Conservation (phyloP, 2,329 filamentous ascomycete genomes). For the Colletotrichum phormii region DNA sequence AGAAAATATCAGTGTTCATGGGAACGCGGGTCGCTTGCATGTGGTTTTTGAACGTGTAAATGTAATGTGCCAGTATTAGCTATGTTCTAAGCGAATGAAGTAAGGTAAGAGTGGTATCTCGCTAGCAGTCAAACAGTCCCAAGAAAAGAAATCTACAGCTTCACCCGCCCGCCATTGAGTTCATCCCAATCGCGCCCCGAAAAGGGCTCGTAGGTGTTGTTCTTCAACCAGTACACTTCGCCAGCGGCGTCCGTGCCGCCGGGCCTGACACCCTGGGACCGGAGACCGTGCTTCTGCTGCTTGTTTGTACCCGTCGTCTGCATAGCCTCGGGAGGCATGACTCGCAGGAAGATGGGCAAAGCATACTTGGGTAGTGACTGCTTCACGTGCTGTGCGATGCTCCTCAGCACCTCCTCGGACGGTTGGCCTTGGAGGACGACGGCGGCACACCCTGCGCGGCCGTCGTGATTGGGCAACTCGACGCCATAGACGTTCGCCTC, state of each 20-base stretch:
- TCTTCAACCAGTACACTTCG: conserved; percentile 73
- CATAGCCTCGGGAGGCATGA: conserved; percentile 67
- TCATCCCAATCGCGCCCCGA: conserved; percentile 74
- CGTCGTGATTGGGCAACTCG: conserved; percentile 82
- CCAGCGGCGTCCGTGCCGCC: conserved; percentile 59
- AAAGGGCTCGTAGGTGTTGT: conserved; percentile 76
- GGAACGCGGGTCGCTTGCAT: no score
- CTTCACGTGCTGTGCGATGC: conserved; percentile 70
- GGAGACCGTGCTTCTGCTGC: conserved; percentile 82
- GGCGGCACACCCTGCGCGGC: conserved; percentile 84
- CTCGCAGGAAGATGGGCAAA: conserved; percentile 80
- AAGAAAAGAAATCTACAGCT: conserved; percentile 61
- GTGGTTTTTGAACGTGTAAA: not conserved
- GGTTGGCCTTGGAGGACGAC: conserved; percentile 66
- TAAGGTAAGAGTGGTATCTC: conserved; percentile 29
- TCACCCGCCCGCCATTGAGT: conserved; percentile 76
- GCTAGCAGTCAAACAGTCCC: conserved; percentile 12
- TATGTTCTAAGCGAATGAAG: not conserved
- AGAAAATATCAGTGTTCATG: no score
- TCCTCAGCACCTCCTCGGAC: conserved; percentile 60
- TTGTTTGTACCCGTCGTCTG: conserved; percentile 88
- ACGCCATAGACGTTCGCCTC: conserved; percentile 93
- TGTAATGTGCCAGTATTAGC: not conserved
- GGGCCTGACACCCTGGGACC: conserved; percentile 81
- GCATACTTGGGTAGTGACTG: conserved; percentile 77